Evolutionary conservation across 257 asterid genomes (phyloP), one percentile per base, ranked within the genome.

Genomic region (Solanum sejunctum): DNA sequence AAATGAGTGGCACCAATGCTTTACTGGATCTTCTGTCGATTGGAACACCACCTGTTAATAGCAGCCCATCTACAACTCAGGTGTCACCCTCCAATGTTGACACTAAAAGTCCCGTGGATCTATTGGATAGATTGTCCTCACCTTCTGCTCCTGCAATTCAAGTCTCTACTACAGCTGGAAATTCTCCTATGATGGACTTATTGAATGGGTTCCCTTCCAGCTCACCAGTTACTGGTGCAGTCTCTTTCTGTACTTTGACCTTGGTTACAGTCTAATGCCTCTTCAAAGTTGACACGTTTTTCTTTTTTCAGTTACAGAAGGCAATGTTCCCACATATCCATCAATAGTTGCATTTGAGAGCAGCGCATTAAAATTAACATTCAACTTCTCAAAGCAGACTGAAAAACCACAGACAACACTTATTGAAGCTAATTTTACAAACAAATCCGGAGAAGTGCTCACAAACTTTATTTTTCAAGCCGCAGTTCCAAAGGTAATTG

Each of bases 401-500:
- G 96, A 90, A 86, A 90, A 86, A 84, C 94, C 92, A 54, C 94
- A 94, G 89, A 90, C 89, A 60, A 92, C 97, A 23, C 12, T 89
- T n/a, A 89, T 97, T 52, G 96, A 97, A 89, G 98, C 98, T 85
- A 88, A 88, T 75, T 94, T 97, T 89, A 67, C 81, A 51, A 97
- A 97, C 89, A 95, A 93, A 86, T 92, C 98, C 7, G 80, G 94
- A 81, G 86, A 94, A 87, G 86, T 84, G 45, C 94, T 88, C 89
- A 91, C 96, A 21, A 92, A 93, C 88, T 97, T 97, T 36, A 87
- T 95, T 71, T 97, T 97, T 90, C 99, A 93, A 94, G 97, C 98
- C 32, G 98, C 99, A 0, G 99, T 97, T 36, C 99, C 99, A 39
- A 97, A 95, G 99, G 99, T 95, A 94, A 72, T 83, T 39, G 64